Base-by-base conservation (phyloP, 306 rosid species). In the Fagus crenata region DNA sequence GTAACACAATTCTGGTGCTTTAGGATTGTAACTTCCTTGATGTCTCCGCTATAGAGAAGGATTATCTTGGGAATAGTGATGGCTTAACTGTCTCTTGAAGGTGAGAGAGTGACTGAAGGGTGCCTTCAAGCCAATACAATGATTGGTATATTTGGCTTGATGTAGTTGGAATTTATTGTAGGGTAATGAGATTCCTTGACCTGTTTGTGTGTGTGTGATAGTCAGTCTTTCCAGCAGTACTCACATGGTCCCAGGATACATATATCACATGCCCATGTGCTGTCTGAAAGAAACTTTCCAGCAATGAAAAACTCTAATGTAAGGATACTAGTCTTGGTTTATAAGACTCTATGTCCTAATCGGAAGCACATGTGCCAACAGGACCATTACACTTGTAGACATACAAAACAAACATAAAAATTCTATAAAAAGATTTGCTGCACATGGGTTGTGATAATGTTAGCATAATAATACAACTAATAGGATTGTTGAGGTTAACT, bases 231-330 rank as follows among this genome's bases (percentile, higher is more conserved):
- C 84, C 82, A 82, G 67, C 92, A 76, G 74, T 76, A 72, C 76
- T 49, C 93, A 85, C 87, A 81, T 88, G 92, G 91, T 82, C 84
- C 80, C 89, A 73, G 15, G 76, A 43, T 85, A 33, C 60, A 71
- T 8, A 31, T 37, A 72, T 84, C 86, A 81, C 90, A 79, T 84
- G 88, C 68, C 43, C 86, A 86, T 90, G 96, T 89, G 91, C 92
- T 67, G 77, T 81, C 80, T 77, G 92, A 89, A 75, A 58, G 73
- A 49, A 87, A 88, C 87, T 75, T 85, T 69, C 55, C 76, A 89
- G 86, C 80, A n/a, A 83, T 46, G 74, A 73, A 77, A 80, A 77
- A 78, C 42, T 69, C 68, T 17, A 22, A 12, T 36, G n/a, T 73
- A 77, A 82, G 59, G 80, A 77, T 74, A 74, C 36, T 81, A 77